These are phyloP conservation scores for Puccinia triticina DNA, from an alignment of 1,284 basidiomycete species.

Conservation along the genomic window DNA sequence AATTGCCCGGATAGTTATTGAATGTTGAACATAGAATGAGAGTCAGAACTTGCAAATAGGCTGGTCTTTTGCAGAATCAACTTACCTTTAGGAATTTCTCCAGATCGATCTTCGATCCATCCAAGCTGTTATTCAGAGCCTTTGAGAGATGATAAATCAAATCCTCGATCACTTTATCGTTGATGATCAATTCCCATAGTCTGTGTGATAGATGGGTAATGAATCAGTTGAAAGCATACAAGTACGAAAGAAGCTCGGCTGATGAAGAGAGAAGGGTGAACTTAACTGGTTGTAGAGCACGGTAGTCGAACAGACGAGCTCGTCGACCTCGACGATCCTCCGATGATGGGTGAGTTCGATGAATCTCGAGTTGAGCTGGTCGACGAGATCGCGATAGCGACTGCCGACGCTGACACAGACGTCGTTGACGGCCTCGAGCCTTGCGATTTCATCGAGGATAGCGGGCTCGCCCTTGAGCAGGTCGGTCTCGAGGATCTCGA, in stretches of 20 bases:
- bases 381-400: conserved; percentile 69
- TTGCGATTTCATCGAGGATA: conserved; percentile 89
- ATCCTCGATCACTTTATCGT: conserved; percentile 97
- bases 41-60: no score
- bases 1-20: conserved; percentile 13
- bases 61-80: conserved; percentile 41
- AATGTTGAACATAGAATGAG: neutral
- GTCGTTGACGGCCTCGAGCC: conserved; percentile 90
- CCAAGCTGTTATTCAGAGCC: conserved; percentile 72
- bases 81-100: conserved; percentile 85
- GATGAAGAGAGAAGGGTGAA: conserved; percentile 54
- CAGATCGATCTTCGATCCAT: conserved; percentile 75
- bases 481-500: conserved; percentile 78
- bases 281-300: conserved; percentile 93
- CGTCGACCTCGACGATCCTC: conserved; percentile 78
- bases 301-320: conserved; percentile 88
- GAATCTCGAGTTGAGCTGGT: conserved; percentile 70
- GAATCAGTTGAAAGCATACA: conserved; percentile 11
- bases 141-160: conserved; percentile 95
- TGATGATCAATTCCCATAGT: conserved; percentile 90
- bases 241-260: neutral
- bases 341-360: conserved; percentile 72
- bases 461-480: conserved; percentile 86
- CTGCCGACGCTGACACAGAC: conserved; percentile 80
- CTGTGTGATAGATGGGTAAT: conserved; percentile 63